Base-by-base conservation (phyloP, 2,329 filamentous ascomycete species). In the Colletotrichum viniferum region DNA sequence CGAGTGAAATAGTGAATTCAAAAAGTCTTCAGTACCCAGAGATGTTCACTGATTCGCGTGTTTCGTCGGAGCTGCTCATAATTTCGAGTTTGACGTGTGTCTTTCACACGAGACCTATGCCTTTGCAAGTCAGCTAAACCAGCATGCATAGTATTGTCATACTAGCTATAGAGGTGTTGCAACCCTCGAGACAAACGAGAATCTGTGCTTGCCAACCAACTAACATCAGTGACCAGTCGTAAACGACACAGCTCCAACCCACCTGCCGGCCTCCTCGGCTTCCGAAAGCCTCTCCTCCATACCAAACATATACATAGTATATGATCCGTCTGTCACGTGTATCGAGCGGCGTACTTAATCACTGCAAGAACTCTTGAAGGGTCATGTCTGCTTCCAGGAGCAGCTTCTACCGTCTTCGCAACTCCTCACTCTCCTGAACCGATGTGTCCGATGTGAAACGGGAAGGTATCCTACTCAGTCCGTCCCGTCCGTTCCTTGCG, bases 171-270 rank as follows among this genome's bases (percentile, higher is more conserved):
- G 12, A 52, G 3, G 5, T 0, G 38, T n/a, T n/a, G 38, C 18
- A 13, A 3, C n/a, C 0, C 18, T 52, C 12, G 10, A 13, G 43
- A 52, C 3, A 24, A 52, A 52, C 0, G 12, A 21, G 10, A 21
- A 13, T 7, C 10, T 52, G n/a, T 21, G 12, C 0, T 21, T 52
- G 12, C 1, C 10, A 13, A 3, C n/a, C 43, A 52, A 18, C n/a
- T 0, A 24, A 13, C 6, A 0, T 7, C n/a, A 24, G 43, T 52
- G 4, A 24, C 0, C 2, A 24, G 2, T 12, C 12, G 1, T 13
- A 52, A 4, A 13, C 5, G 7, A 21, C 43, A 52, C 43, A 21
- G n/a, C 3, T 52, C 43, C 6, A 24, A 21, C 43, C 10, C n/a
- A 52, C 2, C n/a, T 9, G 18, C 43, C 43, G 9, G 38, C 3